Evolutionary conservation across 164 flowering plant species (phyloP).

Genomic region (Kingdonia uniflora): DNA sequence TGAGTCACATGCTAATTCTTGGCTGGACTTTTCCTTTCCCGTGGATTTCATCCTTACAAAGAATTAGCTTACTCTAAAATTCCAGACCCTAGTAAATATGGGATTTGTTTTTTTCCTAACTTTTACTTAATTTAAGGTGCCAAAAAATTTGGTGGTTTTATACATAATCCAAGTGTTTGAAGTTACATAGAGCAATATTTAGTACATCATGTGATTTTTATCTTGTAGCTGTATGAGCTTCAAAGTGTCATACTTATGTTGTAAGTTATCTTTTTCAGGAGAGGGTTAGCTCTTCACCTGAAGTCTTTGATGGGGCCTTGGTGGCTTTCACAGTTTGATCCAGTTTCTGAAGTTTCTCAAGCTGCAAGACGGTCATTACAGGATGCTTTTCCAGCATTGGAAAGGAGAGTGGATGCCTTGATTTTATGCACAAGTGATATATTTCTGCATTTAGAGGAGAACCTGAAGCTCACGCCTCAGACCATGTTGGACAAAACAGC

Average conservation of each 20-base stretch:
- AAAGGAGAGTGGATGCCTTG: constrained; percentile 82
- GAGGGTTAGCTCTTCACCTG: constrained; percentile 90
- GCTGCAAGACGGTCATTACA: constrained; percentile 78
- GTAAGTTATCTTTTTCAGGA: constrained; percentile 32
- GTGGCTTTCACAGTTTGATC: constrained; percentile 99
- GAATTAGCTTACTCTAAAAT: no score
- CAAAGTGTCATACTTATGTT: neutral
- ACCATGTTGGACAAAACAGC: constrained; percentile 66
- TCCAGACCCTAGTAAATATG: no score
- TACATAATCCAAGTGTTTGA: no score
- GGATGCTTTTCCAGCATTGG: constrained; percentile 89
- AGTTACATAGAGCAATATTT: no score
- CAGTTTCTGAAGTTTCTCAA: constrained; percentile 75
- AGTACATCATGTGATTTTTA: no score
- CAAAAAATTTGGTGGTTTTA: no score
- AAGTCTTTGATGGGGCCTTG: constrained; percentile 96
- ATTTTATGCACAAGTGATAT: constrained; percentile 62
- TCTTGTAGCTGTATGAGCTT: neutral
- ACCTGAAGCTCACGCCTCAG: constrained; percentile 73
- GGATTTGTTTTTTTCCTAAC: no score
- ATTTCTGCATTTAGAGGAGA: constrained; percentile 79
- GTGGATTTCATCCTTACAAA: no score
- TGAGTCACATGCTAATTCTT: no score
- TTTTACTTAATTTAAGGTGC: no score
- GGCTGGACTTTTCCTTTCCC: no score